Evolutionary conservation across 768 basidiomycete species (phyloP), one percentile per base, ranked within the genome.

Genomic region (Pisolithus microcarpus): DNA sequence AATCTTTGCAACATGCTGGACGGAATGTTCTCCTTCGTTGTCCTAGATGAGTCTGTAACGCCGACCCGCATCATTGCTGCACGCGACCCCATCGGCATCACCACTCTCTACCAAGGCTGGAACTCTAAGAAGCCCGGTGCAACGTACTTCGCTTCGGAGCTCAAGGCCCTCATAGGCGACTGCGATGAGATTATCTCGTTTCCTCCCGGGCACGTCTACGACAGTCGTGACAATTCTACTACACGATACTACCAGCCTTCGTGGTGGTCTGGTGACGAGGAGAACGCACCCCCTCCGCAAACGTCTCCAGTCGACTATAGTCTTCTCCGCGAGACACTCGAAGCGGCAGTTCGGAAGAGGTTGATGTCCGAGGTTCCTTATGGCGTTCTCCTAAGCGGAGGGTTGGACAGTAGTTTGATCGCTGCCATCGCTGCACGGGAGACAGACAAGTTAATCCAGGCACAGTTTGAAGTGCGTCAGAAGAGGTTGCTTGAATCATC

Each of bases 341-440:
- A 98, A 70, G 84, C 78, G 28, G 91, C 96, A 13, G 96, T 99
- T 45, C 79, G 84, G 61, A 99, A 98, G 68, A 78, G 96, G 44
- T 72, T 99, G 18, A 99, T 99, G 96, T 88, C 87, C 28, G 96
- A 99, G 69, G 96, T 98, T 10, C 96, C 96, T 3, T 99, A 94
- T 58, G 96, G 96, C 52, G 96, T 99, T 15, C 77, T 99, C 38
- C 79, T 99, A 51, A 91, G 87, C 54, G 96, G 96, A 43, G 96
- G 96, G 19, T 72, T 99, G 49, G 96, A 99, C 65, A 93, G 90
- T 62, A 94, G 91, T 63, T 72, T 99, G 69, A 97, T 99, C 58
- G 96, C 96, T 11, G 77, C 92, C 18, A 91, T 99, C 61, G 96
- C 96, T 7, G 84, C 91, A 0, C 75, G 95, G 56, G 95, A 97